Evolutionary conservation across 192 early-diverging fungal genomes (phyloP), one percentile per base, ranked within the genome.

Genomic region (Umbelopsis sp.): DNA sequence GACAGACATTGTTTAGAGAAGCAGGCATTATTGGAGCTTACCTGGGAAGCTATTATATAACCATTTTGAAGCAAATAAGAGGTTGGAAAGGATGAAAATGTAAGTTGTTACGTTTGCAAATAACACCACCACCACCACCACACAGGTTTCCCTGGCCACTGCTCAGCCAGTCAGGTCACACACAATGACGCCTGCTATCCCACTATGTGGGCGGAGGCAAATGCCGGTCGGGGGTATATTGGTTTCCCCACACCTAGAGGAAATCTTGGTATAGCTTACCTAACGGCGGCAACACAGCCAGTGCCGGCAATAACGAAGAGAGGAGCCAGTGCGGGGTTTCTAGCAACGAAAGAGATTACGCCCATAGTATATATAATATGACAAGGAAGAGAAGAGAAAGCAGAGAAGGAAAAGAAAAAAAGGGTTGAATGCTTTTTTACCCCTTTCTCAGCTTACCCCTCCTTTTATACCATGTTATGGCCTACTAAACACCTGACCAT

Each of bases 261-360:
- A 21, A 7, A 4, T 25, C 25, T 21, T 25, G 24, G 2, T 49
- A n/a, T 66, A 69, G 38, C 69, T 71, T 71, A 76, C 74, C 21
- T 34, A 17, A 76, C 74, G 36, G 74, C 74, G 16, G 65, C 74
- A 29, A 31, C 69, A 32, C 74, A 76, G 5, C 74, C 74, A 36
- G 36, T 65, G 26, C 74, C 74, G 31, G 69, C 69, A 44, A 76
- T 71, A 16, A 76, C 34, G 45, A 76, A 76, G 41, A 76, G 74
- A 56, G 74, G 74, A 45, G 51, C 74, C n/a, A 76, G 26, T 45
- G 74, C 74, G 32, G 74, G 74, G 59, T 76, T 76, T 54, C 36
- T 47, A 44, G 45, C 45, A 16, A 76, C 36, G 44, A 76, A 76
- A 38, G 47, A 66, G 66, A 54, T 31, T 44, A 76, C 66, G 51